Evolutionary conservation across 1,284 basidiomycete species (phyloP), one percentile per base, ranked within the genome.

Genomic region (Naganishia albida): DNA sequence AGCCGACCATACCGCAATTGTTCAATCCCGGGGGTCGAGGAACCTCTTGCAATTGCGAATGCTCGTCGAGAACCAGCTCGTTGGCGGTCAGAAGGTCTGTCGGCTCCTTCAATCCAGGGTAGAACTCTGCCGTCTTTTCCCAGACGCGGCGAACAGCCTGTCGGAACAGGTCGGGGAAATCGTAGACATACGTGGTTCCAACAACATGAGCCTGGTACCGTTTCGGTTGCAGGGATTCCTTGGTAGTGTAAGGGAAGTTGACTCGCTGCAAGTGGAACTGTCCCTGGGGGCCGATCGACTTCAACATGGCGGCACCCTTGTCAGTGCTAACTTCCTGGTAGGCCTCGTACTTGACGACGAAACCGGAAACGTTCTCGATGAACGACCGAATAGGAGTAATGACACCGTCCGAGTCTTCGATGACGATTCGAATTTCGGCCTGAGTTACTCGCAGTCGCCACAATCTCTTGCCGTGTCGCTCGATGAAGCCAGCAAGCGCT

Each of bases 141-240:
- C 95, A 99, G 68, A 91, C 85, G 74, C 94, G 92, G 75, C 93
- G 90, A 68, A 98, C 83, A 7, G 95, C 93, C 82, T 99, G 98
- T 57, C 93, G 88, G 83, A 99, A 97, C 66, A 99, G 86, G 75
- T 97, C 95, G 54, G 96, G 93, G 87, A 99, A 98, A 82, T 99
- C 96, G 81, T 99, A 94, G 48, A 90, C 94, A 76, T 99, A 99
- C 55, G 95, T 99, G 38, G 96, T 99, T 67, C 96, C 95, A 70
- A 97, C 88, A 65, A 96, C 87, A 80, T 99, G 96, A n/a, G 96
- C 96, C 76, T 98, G 94, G 82, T 97, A 98, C 72, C 96, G 93
- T 78, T 96, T 94, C 64, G 95, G 94, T 80, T 99, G 96, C 62
- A 99, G 83, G n/a, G 93, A 97, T 78, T 97, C 94, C 81, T 97